Evolutionary conservation across 371 early-diverging fungal species (phyloP).

Genomic region (Mycotypha africana): DNA sequence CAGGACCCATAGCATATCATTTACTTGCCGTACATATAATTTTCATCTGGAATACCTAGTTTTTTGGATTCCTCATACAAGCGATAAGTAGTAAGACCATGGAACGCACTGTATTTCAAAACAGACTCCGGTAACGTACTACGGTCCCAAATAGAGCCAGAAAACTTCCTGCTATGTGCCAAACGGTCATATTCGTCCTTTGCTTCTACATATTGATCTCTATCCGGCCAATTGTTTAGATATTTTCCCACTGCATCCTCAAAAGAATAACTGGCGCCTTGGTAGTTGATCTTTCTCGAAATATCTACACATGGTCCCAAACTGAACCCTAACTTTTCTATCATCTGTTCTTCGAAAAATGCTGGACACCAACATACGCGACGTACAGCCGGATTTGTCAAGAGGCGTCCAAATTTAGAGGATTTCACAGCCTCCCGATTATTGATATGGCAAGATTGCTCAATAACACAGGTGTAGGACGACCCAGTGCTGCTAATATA

Average conservation of each 20-base stretch:
- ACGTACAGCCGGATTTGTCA: constrained; percentile 19
- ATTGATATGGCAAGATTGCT: constrained; percentile 11
- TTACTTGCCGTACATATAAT: constrained; percentile 1
- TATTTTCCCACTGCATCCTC: constrained; percentile 1
- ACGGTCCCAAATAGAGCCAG: constrained; percentile 21
- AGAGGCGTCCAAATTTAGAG: constrained; percentile 11
- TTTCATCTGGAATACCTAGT: neutral
- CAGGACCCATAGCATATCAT: no score
- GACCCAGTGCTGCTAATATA: constrained; percentile 19
- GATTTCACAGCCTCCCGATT: neutral
- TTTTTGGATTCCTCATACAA: neutral
- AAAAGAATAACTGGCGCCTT: neutral
- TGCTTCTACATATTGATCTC: constrained; percentile 2
- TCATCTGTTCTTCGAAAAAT: constrained; percentile 4
- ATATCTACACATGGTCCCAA: constrained; percentile 21
- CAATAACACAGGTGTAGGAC: constrained; percentile 22
- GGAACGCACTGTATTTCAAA: constrained; percentile 17
- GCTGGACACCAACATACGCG: constrained; percentile 24
- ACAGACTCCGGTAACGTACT: constrained; percentile 6
- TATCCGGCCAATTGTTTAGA: constrained; percentile 12
- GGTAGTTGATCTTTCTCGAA: neutral
- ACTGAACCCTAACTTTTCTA: constrained; percentile 14
- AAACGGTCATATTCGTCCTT: constrained; percentile 7
- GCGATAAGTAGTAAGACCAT: constrained; percentile 16
- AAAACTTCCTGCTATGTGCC: constrained; percentile 10